Base-by-base conservation (phyloP, 768 basidiomycete species). In the Myochromella boudieri region DNA sequence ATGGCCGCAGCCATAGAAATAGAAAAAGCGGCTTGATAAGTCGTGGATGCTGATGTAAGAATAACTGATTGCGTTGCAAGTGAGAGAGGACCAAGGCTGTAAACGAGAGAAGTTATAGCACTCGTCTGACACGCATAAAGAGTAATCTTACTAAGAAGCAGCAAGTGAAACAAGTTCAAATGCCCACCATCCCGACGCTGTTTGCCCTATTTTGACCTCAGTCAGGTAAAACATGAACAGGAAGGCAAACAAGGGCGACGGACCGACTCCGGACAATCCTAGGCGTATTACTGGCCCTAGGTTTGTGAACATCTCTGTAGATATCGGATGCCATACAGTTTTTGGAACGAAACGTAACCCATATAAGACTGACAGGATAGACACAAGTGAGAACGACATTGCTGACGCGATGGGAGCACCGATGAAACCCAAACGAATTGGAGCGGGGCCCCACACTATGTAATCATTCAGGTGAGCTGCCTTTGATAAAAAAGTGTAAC, bases 151-250 rank as follows among this genome's bases (percentile, higher is more conserved):
- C 71, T 75, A 56, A 42, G 74, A 75, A 2, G 78, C 77, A 14
- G 70, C 75, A 2, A 80, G 68, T 15, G 82, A 84, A 28, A 86
- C 64, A 14, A 92, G 76, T 66, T 95, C 93, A 95, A 95, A 95
- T 26, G 87, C 85, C 94, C 94, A 97, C 95, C 94, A 98, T 65
- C 97, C 95, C 4, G 82, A 84, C 0, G 88, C 90, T 2, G 80
- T 83, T 63, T 91, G 91, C 1, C 81, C 82, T 77, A 7, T 22
- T 26, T 41, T 18, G 8, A 25, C 2, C 15, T 20, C 9, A 18
- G 32, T 17, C 25, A 31, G n/a, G n/a, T n/a, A n/a, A n/a, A n/a
- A n/a, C n/a, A n/a, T n/a, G n/a, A n/a, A n/a, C n/a, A n/a, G n/a
- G n/a, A n/a, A n/a, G 20, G 29, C 15, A 29, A 29, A n/a, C 33